These are phyloP conservation scores for Endothia cerciana DNA, from an alignment of 2,329 filamentous ascomycete genomes.

Conservation along the genomic window DNA sequence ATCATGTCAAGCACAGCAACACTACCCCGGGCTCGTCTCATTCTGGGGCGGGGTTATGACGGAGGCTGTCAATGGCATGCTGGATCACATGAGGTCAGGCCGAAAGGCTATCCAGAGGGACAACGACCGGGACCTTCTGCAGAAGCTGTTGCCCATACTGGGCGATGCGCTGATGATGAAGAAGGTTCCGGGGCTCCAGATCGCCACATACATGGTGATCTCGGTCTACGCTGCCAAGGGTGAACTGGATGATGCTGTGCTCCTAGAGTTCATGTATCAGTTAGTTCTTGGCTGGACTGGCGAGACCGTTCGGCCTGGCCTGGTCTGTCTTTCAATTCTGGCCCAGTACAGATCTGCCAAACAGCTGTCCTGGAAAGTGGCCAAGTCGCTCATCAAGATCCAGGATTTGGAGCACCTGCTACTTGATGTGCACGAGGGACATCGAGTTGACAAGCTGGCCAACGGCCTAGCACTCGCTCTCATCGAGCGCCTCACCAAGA, in stretches of 20 bases:
- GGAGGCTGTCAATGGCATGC: conserved; percentile 80
- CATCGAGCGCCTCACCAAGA: conserved; percentile 64
- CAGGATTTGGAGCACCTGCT: conserved; percentile 63
- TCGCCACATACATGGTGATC: conserved; percentile 90
- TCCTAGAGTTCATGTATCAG: conserved; percentile 90
- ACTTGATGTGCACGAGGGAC: conserved; percentile 64
- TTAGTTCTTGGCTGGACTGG: conserved; percentile 76
- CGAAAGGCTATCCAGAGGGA: conserved; percentile 75
- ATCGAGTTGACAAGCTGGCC: conserved; percentile 71
- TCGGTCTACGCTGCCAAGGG: conserved; percentile 85
- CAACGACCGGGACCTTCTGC: conserved; percentile 78
- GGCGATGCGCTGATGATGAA: conserved; percentile 78
- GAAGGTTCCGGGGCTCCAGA: conserved; percentile 76
- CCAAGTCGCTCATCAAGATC: conserved; percentile 69
- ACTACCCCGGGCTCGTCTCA: conserved; percentile 77
- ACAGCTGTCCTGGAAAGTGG: conserved; percentile 70
- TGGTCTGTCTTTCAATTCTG: conserved; percentile 80
- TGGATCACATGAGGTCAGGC: conserved; percentile 78
- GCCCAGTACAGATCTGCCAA: conserved; percentile 77
- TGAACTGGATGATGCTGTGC: conserved; percentile 73
- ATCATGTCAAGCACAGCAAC: conserved; percentile 70
- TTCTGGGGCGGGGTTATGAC: conserved; percentile 92
- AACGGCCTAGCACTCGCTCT: conserved; percentile 72
- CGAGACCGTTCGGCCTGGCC: conserved; percentile 72
- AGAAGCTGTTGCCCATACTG: conserved; percentile 68